These are phyloP conservation scores for Cicer yamashitae DNA, from an alignment of 306 rosid species.

Conservation along the genomic window DNA sequence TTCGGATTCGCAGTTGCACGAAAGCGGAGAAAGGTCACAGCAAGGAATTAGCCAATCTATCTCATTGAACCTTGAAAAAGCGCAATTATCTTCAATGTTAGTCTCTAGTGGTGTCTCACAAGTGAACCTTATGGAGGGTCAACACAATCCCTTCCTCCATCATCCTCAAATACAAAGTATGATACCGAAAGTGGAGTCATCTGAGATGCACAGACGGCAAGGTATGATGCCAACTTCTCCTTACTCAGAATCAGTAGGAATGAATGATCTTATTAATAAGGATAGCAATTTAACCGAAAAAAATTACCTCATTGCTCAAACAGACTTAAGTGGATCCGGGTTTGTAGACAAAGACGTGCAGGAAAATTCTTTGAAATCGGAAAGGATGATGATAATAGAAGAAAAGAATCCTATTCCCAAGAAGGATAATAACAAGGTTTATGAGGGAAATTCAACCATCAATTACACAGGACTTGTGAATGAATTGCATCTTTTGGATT, in stretches of 20 bases:
- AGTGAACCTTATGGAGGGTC: constrained; percentile 49
- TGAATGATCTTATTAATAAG: constrained; percentile 42
- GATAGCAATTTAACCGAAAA: constrained; percentile 45
- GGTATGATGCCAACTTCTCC: constrained; percentile 53
- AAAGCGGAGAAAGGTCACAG: constrained; percentile 62
- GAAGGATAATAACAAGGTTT: constrained; percentile 53
- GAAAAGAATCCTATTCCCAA: constrained; percentile 42
- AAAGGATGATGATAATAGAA: constrained; percentile 46
- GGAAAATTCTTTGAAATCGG: constrained; percentile 44
- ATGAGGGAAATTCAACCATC: constrained; percentile 49
- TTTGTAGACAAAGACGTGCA: constrained; percentile 42
- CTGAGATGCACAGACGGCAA: constrained; percentile 51
- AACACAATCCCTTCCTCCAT: constrained; percentile 42
- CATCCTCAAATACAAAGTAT: constrained; percentile 52
- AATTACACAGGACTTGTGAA: constrained; percentile 43
- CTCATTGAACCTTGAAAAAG: constrained; percentile 58
- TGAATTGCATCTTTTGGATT: constrained; percentile 44
- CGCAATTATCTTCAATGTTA: constrained; percentile 52
- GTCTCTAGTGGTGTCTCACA: constrained; percentile 47
- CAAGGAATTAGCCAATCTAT: constrained; percentile 55
- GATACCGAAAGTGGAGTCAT: constrained; percentile 48
- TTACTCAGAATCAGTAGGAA: constrained; percentile 47
- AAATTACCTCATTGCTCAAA: constrained; percentile 40
- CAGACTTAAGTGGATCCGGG: constrained; percentile 41
- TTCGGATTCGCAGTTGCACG: constrained; percentile 75